A percentile compares a stretch with the other conserved stretches of the same genome.
Evolutionary conservation across 192 early-diverging fungal species (phyloP).

Genomic region (Backusella westeae): DNA sequence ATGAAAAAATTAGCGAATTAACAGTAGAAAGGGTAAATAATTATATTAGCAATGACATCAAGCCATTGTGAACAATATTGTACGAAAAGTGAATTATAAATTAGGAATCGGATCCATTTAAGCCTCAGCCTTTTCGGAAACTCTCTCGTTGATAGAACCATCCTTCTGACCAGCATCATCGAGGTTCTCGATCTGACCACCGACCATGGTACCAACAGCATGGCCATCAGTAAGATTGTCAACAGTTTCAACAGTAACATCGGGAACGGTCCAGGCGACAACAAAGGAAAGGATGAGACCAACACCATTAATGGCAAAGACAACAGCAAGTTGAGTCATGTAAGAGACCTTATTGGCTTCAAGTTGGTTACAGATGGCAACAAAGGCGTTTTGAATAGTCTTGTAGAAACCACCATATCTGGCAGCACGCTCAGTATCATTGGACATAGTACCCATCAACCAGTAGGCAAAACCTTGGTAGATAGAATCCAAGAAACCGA

Average conservation of each 20-base stretch:
- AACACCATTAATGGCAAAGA: constrained; percentile 23
- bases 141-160: constrained; percentile 10
- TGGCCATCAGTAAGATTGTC: constrained; percentile 29
- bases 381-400: constrained; percentile 81
- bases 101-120: background rate
- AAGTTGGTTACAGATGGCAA: constrained; percentile 69
- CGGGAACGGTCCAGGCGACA: constrained; percentile 30
- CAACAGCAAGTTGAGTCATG: constrained; percentile 42
- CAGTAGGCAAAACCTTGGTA: constrained; percentile 85
- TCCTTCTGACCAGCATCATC: constrained; percentile 11
- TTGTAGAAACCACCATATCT: constrained; percentile 90
- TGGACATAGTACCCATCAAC: constrained; percentile 83
- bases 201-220: constrained; percentile 28
- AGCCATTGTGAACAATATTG: constrained; percentile 4
- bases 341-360: constrained; percentile 52
- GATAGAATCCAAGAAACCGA: constrained; percentile 78
- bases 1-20: background rate
- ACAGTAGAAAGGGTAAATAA: background rate
- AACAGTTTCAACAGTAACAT: constrained; percentile 36
- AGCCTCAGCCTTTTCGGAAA: background rate
- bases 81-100: background rate
- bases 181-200: constrained; percentile 32
- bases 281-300: constrained; percentile 28
- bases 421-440: constrained; percentile 70
- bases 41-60: constrained; percentile 10